Base-by-base conservation (phyloP, 129 eudicot genomes). In the Flaveria ramosissima region DNA sequence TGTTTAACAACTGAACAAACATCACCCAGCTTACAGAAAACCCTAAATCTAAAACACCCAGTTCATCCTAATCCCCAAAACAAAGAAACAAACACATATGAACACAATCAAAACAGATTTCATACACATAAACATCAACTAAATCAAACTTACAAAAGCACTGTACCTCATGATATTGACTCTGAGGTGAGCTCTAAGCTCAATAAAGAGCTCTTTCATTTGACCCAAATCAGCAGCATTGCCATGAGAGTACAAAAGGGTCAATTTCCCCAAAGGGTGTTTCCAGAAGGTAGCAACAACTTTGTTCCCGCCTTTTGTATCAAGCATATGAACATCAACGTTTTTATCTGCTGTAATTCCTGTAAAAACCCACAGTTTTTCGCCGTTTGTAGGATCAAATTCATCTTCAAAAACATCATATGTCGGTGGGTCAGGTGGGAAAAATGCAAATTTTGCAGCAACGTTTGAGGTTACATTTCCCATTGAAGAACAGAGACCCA, bases 161-260 rank as follows among this genome's bases (percentile, higher is more conserved):
- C 5, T 0, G 21, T 56, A 94, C 98, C 98, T 87, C 97, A 94
- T 94, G 30, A 94, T 89, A 76, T 94, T 94, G 72, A 91, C 87
- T 41, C 98, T 88, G 6, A 94, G 97, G 64, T 91, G 98, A 80
- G 98, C 97, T 83, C 98, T 83, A 59, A 94, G 98, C 96, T 94
- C 98, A 72, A 84, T 81, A 61, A 94, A 94, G 41, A 94, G 90
- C 67, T 94, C 98, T 21, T 59, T 80, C 98, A 94, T 94, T 69
- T 94, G 98, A 13, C 98, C 98, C 80, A 94, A 89, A 87, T 94
- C 98, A 80, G 98, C 97, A 59, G 98, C 98, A 68, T 94, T 94
- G 26, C 98, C 98, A 87, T 94, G 98, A 48, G 98, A 94, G 56
- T 94, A 89, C 83, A 94, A 71, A 43, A 94, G 36, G 36, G 98